Conservation (phyloP, 768 basidiomycete genomes). For the Lentinula sp. region DNA sequence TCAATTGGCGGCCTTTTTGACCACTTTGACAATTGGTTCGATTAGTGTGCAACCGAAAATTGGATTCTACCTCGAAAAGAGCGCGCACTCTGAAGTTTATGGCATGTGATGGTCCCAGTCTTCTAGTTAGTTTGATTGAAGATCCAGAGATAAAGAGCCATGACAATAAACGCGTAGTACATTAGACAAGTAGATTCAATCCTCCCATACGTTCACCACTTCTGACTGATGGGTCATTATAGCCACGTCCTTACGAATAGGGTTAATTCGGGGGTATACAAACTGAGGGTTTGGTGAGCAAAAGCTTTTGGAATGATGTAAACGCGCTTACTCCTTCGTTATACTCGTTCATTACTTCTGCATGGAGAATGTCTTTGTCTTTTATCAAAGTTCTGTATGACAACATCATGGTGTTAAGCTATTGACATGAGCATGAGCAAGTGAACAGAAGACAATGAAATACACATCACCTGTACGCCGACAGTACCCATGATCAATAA, state of each 20-base stretch:
- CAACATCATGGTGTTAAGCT: constrained; percentile 46
- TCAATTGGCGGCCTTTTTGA: too few species aligned
- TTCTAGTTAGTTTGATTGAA: not conserved
- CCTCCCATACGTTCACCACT: constrained; percentile 55
- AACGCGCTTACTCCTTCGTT: constrained; percentile 57
- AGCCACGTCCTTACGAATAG: constrained; percentile 68
- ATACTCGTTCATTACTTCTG: constrained; percentile 83
- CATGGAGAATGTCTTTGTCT: constrained; percentile 67
- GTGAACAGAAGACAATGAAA: constrained; percentile 3
- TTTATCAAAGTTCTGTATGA: constrained; percentile 64
- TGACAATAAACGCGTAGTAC: not conserved
- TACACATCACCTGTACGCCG: constrained; percentile 51
- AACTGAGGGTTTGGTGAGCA: constrained; percentile 41
- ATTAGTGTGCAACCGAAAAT: too few species aligned
- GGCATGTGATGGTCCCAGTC: too few species aligned
- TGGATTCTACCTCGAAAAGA: too few species aligned
- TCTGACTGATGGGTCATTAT: constrained; percentile 87
- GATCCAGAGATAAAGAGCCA: not conserved
- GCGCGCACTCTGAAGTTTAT: too few species aligned
- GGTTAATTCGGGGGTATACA: constrained; percentile 77
- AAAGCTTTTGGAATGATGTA: not conserved
- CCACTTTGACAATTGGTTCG: too few species aligned
- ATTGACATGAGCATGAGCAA: not conserved
- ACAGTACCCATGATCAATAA: constrained; percentile 61
- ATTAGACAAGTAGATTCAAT: not conserved